phyloP scores from a whole-genome alignment of 2,329 filamentous ascomycete genomes.

The Sporothrix curviconia region DNA sequence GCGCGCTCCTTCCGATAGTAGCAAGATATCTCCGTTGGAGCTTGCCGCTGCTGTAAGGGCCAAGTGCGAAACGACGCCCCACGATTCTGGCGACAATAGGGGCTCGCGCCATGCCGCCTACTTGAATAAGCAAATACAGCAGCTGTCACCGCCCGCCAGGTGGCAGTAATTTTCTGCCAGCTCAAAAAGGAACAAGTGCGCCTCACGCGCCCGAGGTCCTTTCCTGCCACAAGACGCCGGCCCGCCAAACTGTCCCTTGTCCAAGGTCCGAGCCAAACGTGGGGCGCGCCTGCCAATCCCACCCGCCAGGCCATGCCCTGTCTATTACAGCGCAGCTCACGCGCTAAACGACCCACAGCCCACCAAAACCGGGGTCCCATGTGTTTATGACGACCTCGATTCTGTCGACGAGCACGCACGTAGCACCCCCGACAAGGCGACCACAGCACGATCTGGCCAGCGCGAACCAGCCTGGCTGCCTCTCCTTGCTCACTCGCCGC shows the following conservation, averaged over 20 bases:
- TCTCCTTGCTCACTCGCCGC: not conserved
- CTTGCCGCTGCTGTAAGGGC: no score
- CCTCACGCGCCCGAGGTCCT: not conserved
- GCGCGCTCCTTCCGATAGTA: not conserved
- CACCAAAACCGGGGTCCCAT: not conserved
- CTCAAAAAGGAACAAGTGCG: not conserved
- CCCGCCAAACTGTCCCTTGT: constrained; percentile 9
- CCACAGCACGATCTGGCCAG: not conserved
- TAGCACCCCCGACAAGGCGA: constrained; percentile 5
- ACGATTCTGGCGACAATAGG: constrained; percentile 7
- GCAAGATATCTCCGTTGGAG: no score
- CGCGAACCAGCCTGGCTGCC: not conserved
- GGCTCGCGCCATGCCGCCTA: not conserved
- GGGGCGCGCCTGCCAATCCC: constrained; percentile 13
- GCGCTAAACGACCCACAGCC: not conserved
- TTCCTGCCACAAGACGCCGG: not conserved
- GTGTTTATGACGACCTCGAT: not conserved
- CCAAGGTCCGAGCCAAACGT: not conserved
- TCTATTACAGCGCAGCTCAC: not conserved
- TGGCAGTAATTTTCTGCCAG: constrained; percentile 12
- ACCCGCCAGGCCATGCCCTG: not conserved
- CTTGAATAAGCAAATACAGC: constrained; percentile 1
- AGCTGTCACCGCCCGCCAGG: constrained; percentile 10
- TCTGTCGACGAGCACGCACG: not conserved
- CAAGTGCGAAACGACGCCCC: no score